Evolutionary conservation across 345 rosid genomes (phyloP).

Genomic region (Microthlaspi erraticum): DNA sequence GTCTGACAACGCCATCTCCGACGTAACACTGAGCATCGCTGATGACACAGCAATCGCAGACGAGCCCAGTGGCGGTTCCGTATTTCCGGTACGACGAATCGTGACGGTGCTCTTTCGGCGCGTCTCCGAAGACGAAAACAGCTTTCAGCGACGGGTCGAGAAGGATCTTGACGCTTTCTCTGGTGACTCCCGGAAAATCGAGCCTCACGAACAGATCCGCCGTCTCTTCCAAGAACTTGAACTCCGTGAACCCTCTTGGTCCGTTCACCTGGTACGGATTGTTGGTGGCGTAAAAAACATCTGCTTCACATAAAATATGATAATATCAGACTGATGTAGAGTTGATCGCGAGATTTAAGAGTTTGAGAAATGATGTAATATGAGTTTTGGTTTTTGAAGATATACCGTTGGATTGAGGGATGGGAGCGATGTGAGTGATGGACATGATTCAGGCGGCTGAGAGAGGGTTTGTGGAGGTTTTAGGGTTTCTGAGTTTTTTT

Average conservation of each 20-base stretch:
- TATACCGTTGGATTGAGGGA: neutral
- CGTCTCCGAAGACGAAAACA: neutral
- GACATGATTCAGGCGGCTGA: neutral
- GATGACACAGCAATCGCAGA: slow-evolving; percentile 17
- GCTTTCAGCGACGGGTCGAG: slow-evolving; percentile 1
- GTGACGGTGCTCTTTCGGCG: slow-evolving; percentile 25
- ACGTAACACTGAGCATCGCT: neutral
- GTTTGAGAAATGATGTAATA: neutral
- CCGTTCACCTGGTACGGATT: slow-evolving; percentile 30
- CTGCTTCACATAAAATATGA: neutral
- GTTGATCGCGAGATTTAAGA: neutral
- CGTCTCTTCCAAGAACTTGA: neutral
- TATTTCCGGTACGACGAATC: slow-evolving; percentile 13
- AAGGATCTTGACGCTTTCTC: neutral
- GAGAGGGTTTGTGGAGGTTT: neutral
- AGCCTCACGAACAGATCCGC: slow-evolving; percentile 9
- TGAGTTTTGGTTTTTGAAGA: neutral
- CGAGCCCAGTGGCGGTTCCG: neutral
- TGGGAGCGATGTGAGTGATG: neutral
- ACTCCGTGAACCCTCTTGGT: slow-evolving; percentile 32
- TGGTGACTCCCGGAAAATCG: slow-evolving; percentile 22
- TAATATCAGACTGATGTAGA: too few relatives aligned
- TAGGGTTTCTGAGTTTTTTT: neutral
- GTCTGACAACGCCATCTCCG: slow-evolving; percentile 32
- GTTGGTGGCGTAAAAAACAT: slow-evolving; percentile 28